These are phyloP conservation scores for Loxodes magnus DNA, from an alignment of 73 alveolate species.

Conservation along the genomic window DNA sequence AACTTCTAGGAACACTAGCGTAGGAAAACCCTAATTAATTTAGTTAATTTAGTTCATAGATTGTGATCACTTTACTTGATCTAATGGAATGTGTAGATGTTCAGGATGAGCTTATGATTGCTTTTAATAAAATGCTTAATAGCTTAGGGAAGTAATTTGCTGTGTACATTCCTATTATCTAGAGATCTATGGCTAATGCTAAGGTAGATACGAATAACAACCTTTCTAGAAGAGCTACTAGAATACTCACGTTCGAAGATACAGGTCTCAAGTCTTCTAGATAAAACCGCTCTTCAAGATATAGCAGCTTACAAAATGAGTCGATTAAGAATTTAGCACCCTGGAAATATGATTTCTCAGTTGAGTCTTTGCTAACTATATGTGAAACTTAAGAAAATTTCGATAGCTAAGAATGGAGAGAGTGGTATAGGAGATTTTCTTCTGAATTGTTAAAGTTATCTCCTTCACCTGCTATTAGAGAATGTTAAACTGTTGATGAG, in stretches of 20 bases:
- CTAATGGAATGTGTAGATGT: constrained; percentile 17
- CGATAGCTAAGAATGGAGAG: constrained; percentile 88
- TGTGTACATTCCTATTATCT: constrained; percentile 5
- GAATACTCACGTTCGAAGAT: background rate
- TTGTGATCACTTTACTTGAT: constrained; percentile 22
- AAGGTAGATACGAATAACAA: background rate
- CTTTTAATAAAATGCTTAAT: background rate
- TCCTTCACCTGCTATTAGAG: constrained; percentile 76
- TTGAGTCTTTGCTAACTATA: constrained; percentile 1
- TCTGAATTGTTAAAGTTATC: constrained; percentile 55
- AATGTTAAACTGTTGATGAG: constrained; percentile 72
- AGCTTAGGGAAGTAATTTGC: constrained; percentile 2
- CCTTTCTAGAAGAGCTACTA: background rate
- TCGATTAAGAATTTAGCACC: background rate
- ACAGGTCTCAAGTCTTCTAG: no score
- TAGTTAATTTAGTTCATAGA: constrained; percentile 17
- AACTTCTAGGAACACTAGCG: constrained; percentile 12
- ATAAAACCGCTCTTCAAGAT: background rate
- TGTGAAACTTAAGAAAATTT: constrained; percentile 63
- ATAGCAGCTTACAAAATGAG: background rate
- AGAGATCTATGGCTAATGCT: constrained; percentile 3
- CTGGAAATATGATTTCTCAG: constrained; percentile 1
- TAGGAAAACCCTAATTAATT: constrained; percentile 13
- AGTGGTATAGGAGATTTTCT: constrained; percentile 83
- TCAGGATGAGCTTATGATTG: background rate